A percentile compares a stretch with the other conserved stretches of the same genome.
These are phyloP conservation scores for Xylaria sp. DNA, from an alignment of 2,329 filamentous ascomycete species.

Conservation along the genomic window DNA sequence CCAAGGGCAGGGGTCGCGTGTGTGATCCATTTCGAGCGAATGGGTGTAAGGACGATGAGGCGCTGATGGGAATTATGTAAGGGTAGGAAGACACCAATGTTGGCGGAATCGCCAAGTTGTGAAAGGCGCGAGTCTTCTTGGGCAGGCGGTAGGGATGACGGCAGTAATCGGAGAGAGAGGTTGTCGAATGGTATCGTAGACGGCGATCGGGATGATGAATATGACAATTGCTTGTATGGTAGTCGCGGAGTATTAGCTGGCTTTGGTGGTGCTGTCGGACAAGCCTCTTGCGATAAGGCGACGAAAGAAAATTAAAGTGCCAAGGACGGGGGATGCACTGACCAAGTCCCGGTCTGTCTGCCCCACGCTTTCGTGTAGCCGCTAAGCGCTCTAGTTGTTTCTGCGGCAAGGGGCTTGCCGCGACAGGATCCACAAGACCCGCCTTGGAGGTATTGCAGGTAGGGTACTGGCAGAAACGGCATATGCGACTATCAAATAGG, in stretches of 20 bases:
- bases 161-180: neutral
- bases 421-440: neutral
- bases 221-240: neutral
- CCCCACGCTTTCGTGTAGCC: neutral
- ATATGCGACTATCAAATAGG: constrained; percentile 22
- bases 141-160: neutral
- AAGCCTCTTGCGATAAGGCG: constrained; percentile 20
- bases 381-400: neutral
- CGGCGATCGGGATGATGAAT: neutral
- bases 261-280: neutral
- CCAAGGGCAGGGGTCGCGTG: constrained; percentile 95
- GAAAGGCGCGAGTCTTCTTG: neutral
- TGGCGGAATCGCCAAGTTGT: constrained; percentile 10
- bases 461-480: neutral
- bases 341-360: neutral
- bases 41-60: constrained; percentile 14
- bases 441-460: neutral
- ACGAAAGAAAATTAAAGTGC: constrained; percentile 33
- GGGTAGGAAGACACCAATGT: neutral
- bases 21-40: constrained; percentile 80
- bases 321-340: neutral
- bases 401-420: neutral
- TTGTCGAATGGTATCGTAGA: neutral
- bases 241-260: neutral
- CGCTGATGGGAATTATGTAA: constrained; percentile 5